These are phyloP conservation scores for Ceratocystis papillata DNA, from an alignment of 2,329 filamentous ascomycete species.

Conservation along the genomic window DNA sequence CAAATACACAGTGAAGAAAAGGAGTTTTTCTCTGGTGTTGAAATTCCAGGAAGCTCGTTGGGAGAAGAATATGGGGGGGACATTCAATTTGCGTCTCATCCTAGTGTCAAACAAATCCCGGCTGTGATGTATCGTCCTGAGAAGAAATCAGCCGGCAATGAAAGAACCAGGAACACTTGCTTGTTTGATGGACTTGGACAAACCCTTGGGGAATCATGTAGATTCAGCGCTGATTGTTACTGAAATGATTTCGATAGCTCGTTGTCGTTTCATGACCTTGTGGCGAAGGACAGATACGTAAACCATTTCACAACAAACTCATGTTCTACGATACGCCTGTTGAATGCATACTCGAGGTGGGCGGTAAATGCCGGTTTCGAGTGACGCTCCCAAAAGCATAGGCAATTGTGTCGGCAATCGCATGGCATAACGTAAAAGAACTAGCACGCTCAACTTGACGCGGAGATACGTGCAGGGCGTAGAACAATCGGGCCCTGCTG, in stretches of 20 bases:
- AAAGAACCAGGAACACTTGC: constrained; percentile 22
- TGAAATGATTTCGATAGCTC: constrained; percentile 16
- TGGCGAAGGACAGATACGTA: constrained; percentile 15
- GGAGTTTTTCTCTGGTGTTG: background rate
- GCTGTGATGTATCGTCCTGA: constrained; percentile 6
- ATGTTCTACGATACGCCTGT: constrained; percentile 24
- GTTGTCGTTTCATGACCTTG: constrained; percentile 14
- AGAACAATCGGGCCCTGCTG: constrained; percentile 12
- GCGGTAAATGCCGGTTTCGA: background rate
- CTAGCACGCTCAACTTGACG: constrained; percentile 22
- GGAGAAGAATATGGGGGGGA: background rate
- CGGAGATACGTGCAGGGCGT: constrained; percentile 17
- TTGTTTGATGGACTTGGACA: constrained; percentile 11
- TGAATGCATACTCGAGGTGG: constrained; percentile 8
- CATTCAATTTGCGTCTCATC: constrained; percentile 22
- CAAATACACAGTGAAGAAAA: background rate
- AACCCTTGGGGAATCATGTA: constrained; percentile 22
- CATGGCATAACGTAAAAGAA: constrained; percentile 23
- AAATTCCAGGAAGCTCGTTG: constrained; percentile 5
- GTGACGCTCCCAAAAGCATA: constrained; percentile 18
- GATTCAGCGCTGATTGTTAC: constrained; percentile 21
- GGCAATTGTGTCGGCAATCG: constrained; percentile 19
- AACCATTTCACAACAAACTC: constrained; percentile 23
- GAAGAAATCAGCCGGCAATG: constrained; percentile 18
- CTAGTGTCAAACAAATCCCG: constrained; percentile 22